These are phyloP conservation scores for Phytophthora palmivora DNA, from an alignment of 352 stramenopile species.

Conservation along the genomic window DNA sequence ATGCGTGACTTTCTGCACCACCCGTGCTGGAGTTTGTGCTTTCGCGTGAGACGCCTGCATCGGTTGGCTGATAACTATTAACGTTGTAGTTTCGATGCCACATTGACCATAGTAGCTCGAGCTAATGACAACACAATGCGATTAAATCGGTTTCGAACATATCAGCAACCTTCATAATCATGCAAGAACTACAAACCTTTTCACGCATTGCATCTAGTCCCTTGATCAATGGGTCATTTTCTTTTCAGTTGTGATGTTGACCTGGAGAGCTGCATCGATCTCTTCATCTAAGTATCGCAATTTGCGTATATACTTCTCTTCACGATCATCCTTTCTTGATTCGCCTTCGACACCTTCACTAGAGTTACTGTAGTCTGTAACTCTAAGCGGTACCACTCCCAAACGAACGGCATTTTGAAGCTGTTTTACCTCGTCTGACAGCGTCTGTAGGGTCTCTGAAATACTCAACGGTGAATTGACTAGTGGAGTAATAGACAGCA, in stretches of 20 bases:
- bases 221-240: constrained; percentile 84
- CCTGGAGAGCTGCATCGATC: constrained; percentile 65
- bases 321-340: constrained; percentile 36
- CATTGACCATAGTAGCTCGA: constrained; percentile 66
- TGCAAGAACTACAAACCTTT: constrained; percentile 44
- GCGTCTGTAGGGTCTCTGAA: constrained; percentile 59
- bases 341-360: constrained; percentile 23
- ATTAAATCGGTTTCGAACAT: constrained; percentile 1
- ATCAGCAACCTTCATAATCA: too few species aligned
- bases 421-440: constrained; percentile 66
- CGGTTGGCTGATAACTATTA: constrained; percentile 20
- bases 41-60: constrained; percentile 2
- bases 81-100: constrained; percentile 74
- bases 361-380: constrained; percentile 16
- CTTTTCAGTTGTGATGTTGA: constrained; percentile 76
- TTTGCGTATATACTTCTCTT: constrained; percentile 65
- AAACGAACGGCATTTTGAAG: constrained; percentile 58
- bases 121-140: constrained; percentile 18
- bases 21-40: constrained; percentile 1
- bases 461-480: constrained; percentile 69
- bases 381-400: constrained; percentile 46
- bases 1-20: constrained; percentile 8
- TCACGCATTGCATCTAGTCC: constrained; percentile 67
- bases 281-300: constrained; percentile 74
- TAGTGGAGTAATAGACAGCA: constrained; percentile 65